Conservation (phyloP, 352 stramenopile species). For the Phytophthora lateralis region DNA sequence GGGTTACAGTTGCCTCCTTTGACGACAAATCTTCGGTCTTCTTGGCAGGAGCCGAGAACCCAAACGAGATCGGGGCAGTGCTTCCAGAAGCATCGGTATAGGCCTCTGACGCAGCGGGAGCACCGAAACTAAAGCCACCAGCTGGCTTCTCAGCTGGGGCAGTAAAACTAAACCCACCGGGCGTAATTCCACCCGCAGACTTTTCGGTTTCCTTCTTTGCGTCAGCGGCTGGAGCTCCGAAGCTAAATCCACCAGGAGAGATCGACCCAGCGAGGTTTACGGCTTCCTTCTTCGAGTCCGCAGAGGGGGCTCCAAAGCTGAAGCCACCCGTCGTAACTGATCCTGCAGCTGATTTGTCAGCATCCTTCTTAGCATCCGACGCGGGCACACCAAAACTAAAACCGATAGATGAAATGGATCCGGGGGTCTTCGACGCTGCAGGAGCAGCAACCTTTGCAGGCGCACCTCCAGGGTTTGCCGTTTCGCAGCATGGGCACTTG, state of each 20-base stretch:
- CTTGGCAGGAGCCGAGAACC: conserved; percentile 36
- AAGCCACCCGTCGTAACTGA: conserved; percentile 43
- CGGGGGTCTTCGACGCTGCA: conserved; percentile 17
- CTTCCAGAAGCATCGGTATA: conserved; percentile 13
- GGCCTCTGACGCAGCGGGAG: conserved; percentile 3
- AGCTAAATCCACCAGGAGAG: conserved; percentile 29
- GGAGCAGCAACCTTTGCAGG: conserved; percentile 11
- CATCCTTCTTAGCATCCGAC: conserved; percentile 22
- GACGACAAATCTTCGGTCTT: conserved; percentile 12
- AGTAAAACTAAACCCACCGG: conserved; percentile 32
- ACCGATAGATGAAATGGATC: conserved; percentile 24
- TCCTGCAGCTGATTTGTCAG: conserved; percentile 22
- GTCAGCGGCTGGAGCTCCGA: conserved; percentile 15
- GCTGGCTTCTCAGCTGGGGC: conserved; percentile 9
- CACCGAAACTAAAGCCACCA: conserved; percentile 24
- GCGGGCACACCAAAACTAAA: conserved; percentile 42
- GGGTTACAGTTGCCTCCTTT: conserved; percentile 10
- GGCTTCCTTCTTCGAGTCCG: conserved; percentile 20
- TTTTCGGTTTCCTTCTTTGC: conserved; percentile 24
- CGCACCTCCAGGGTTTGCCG: conserved; percentile 44
- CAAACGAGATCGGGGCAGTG: conserved; percentile 32
- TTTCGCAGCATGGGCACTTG: conserved; percentile 87
- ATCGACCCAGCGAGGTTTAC: conserved; percentile 34
- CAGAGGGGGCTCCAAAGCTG: conserved; percentile 48
- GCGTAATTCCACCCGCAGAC: conserved; percentile 7